These are phyloP conservation scores for Trametes sanguinea DNA, from an alignment of 768 basidiomycete species.

Conservation along the genomic window DNA sequence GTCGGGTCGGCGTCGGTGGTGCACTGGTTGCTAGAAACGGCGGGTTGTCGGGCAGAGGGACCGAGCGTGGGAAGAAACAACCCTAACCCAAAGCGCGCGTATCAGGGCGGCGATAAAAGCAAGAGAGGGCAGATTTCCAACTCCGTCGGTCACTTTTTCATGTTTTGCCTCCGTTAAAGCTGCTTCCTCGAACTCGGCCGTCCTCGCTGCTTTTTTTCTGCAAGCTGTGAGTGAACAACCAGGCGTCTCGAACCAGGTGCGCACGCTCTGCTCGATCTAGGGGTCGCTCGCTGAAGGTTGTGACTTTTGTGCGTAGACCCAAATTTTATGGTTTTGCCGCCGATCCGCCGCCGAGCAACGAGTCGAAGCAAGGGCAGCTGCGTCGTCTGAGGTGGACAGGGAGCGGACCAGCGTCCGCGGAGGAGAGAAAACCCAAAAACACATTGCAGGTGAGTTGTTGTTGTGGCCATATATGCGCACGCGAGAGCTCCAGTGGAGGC, in stretches of 20 bases:
- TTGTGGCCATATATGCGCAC: neutral
- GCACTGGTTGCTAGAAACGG: neutral
- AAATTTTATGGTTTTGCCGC: conserved; percentile 33
- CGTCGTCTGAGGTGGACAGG: conserved; percentile 26
- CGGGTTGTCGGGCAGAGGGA: conserved; percentile 9
- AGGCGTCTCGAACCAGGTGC: conserved; percentile 17
- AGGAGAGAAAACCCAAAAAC: conserved; percentile 23
- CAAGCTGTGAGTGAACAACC: conserved; percentile 19
- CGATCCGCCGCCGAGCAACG: conserved; percentile 29
- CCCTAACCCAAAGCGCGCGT: conserved; percentile 21
- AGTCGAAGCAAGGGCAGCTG: conserved; percentile 27
- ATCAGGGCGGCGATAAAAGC: conserved; percentile 13
- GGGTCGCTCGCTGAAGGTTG: neutral
- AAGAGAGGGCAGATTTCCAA: conserved; percentile 7
- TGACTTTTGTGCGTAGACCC: conserved; percentile 5
- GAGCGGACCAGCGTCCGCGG: conserved; percentile 23
- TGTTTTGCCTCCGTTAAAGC: conserved; percentile 23
- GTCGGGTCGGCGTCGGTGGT: conserved; percentile 3
- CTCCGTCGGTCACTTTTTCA: conserved; percentile 24
- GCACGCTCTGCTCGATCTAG: neutral
- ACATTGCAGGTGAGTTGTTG: conserved; percentile 24
- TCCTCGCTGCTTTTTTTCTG: conserved; percentile 20
- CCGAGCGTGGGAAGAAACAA: conserved; percentile 18
- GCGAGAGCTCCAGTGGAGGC: neutral
- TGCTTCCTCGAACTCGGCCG: conserved; percentile 23